phyloP scores from a whole-genome alignment of 129 eudicot species.

The Smallanthus sonchifolius region DNA sequence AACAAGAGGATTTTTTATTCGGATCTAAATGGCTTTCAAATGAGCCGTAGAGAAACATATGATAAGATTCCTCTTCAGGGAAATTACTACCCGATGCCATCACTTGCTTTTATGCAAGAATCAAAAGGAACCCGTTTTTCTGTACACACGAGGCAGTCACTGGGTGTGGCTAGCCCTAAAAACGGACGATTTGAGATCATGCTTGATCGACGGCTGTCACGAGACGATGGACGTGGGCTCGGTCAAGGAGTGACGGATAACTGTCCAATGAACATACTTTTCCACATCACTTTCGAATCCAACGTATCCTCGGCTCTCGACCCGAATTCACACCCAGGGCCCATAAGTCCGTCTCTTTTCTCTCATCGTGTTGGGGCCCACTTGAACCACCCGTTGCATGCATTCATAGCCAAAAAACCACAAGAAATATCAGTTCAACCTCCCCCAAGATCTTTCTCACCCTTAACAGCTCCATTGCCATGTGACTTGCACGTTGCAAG shows the following conservation, averaged over 20 bases:
- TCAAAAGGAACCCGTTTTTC: slow-evolving; percentile 73
- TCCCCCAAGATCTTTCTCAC: slow-evolving; percentile 85
- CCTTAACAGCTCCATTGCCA: slow-evolving; percentile 73
- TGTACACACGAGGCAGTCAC: slow-evolving; percentile 78
- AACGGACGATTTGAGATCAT: slow-evolving; percentile 88
- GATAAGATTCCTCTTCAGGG: slow-evolving; percentile 95
- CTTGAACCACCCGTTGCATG: slow-evolving; percentile 75
- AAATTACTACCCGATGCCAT: slow-evolving; percentile 96
- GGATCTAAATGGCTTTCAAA: slow-evolving; percentile 92
- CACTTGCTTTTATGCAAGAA: slow-evolving; percentile 90
- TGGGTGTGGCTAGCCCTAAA: slow-evolving; percentile 90
- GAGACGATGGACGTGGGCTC: slow-evolving; percentile 97
- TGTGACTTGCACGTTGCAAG: slow-evolving; percentile 85
- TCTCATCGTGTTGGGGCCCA: slow-evolving; percentile 89
- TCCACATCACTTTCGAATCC: slow-evolving; percentile 72
- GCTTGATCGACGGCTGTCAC: slow-evolving; percentile 80
- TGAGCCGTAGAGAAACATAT: slow-evolving; percentile 96
- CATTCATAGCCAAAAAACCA: slow-evolving; percentile 70
- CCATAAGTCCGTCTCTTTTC: slow-evolving; percentile 78
- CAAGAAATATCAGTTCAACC: slow-evolving; percentile 74
- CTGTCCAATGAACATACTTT: slow-evolving; percentile 72
- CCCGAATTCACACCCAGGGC: slow-evolving; percentile 38
- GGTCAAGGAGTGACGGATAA: slow-evolving; percentile 98
- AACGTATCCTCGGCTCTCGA: slow-evolving; percentile 47
- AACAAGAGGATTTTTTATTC: slow-evolving; percentile 72